phyloP scores from a whole-genome alignment of 495 filamentous ascomycete genomes.

The Penicillium odoratum region DNA sequence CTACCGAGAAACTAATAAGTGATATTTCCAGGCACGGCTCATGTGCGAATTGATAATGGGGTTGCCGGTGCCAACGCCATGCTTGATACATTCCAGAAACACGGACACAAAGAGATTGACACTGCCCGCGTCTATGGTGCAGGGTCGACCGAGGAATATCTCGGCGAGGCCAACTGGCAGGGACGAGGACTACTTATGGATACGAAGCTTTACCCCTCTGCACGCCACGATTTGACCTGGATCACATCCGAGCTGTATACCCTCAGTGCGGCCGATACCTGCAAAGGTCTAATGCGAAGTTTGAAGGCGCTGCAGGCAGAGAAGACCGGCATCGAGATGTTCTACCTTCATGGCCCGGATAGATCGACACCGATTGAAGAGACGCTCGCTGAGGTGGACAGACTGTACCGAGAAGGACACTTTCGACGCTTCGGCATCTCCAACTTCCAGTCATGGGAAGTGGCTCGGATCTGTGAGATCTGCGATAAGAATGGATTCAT shows the following conservation, averaged over 20 bases:
- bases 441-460: conserved; percentile 54
- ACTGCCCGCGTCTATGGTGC: conserved; percentile 54
- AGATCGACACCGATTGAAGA: conserved; percentile 48
- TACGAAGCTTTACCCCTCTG: conserved; percentile 52
- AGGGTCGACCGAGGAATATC: conserved; percentile 51
- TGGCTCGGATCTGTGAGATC: conserved; percentile 51
- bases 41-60: conserved; percentile 1
- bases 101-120: conserved; percentile 59
- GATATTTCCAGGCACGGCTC: neutral
- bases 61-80: conserved; percentile 8
- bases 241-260: conserved; percentile 36
- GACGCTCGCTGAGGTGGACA: conserved; percentile 47
- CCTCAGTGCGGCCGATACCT: conserved; percentile 58
- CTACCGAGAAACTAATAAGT: no score
- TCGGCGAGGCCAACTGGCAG: conserved; percentile 48
- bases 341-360: conserved; percentile 50
- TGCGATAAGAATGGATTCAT: conserved; percentile 50
- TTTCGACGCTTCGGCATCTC: conserved; percentile 50
- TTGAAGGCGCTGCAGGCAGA: conserved; percentile 69
- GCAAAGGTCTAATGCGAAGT: conserved; percentile 56
- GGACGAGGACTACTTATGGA: conserved; percentile 57
- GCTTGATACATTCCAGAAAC: conserved; percentile 54
- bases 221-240: conserved; percentile 20
- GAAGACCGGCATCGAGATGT: conserved; percentile 63
- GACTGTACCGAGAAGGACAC: conserved; percentile 46